Conservation (phyloP, 2,329 filamentous ascomycete species). For the Clonostachys rhizophaga region DNA sequence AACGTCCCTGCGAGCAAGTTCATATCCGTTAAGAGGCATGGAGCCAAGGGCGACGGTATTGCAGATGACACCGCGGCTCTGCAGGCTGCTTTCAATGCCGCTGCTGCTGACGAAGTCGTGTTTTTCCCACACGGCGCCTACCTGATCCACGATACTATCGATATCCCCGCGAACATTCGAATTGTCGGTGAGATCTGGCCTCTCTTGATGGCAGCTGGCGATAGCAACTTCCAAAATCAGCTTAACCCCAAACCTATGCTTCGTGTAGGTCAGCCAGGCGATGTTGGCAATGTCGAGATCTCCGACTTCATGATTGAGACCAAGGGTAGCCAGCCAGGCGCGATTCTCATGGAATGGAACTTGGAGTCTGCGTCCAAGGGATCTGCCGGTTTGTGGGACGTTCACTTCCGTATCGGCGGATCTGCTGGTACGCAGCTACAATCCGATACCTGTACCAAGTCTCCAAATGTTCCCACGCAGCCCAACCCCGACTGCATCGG, state of each 20-base stretch:
- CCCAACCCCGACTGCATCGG: slow-evolving; percentile 29
- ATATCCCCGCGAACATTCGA: slow-evolving; percentile 55
- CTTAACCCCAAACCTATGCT: slow-evolving; percentile 60
- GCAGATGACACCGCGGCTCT: slow-evolving; percentile 86
- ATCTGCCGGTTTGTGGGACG: slow-evolving; percentile 19
- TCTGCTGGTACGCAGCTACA: slow-evolving; percentile 20
- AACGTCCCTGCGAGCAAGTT: slow-evolving; percentile 61
- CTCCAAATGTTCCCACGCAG: slow-evolving; percentile 5
- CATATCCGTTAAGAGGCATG: slow-evolving; percentile 74
- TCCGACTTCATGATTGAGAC: slow-evolving; percentile 65
- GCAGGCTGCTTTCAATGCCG: slow-evolving; percentile 69
- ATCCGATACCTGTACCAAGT: slow-evolving; percentile 7
- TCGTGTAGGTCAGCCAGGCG: slow-evolving; percentile 57
- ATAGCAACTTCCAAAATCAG: slow-evolving; percentile 54
- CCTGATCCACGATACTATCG: slow-evolving; percentile 19
- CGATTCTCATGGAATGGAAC: slow-evolving; percentile 70
- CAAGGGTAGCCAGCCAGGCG: slow-evolving; percentile 58
- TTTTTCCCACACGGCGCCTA: slow-evolving; percentile 21
- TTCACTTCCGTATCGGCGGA: slow-evolving; percentile 34
- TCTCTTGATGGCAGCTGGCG: slow-evolving; percentile 52
- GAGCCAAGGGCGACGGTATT: slow-evolving; percentile 80
- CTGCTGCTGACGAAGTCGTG: slow-evolving; percentile 41
- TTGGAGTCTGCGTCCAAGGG: slow-evolving; percentile 46
- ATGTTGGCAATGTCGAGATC: slow-evolving; percentile 65
- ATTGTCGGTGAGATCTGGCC: slow-evolving; percentile 70